These are phyloP conservation scores for Geotrichum bryndzae DNA, from an alignment of 1,139 yeast species.

Conservation along the genomic window DNA sequence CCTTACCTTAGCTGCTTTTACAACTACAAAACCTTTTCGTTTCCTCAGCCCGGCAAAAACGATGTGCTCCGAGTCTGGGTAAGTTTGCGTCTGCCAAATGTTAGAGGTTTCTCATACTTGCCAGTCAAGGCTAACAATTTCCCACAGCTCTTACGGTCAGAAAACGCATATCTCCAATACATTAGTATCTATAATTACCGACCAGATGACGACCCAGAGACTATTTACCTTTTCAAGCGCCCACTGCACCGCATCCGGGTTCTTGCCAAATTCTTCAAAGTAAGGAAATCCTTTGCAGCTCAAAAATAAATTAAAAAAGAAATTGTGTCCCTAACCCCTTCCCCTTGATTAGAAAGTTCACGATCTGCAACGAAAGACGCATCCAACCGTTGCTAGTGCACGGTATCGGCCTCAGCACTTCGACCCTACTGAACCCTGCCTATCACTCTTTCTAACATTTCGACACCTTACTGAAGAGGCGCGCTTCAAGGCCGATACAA, in stretches of 20 bases:
- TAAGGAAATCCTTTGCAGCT: constrained; percentile 5
- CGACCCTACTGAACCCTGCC: background rate
- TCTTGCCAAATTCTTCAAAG: constrained; percentile 30
- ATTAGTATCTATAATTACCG: constrained; percentile 33
- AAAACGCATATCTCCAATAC: constrained; percentile 24
- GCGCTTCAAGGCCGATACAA: constrained; percentile 22
- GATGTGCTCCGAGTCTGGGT: constrained; percentile 5
- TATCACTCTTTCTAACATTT: background rate
- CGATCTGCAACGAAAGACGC: background rate
- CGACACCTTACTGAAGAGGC: constrained; percentile 22
- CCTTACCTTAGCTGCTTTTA: constrained; percentile 4
- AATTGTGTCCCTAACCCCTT: background rate
- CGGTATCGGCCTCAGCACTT: background rate
- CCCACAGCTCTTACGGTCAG: constrained; percentile 1
- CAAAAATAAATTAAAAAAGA: background rate
- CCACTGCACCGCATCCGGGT: constrained; percentile 40
- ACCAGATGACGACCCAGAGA: constrained; percentile 35
- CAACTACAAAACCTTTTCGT: background rate
- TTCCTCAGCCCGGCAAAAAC: background rate
- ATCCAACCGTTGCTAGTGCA: background rate
- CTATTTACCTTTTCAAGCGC: constrained; percentile 36
- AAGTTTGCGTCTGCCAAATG: background rate
- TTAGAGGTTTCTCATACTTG: background rate
- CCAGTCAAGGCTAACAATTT: background rate
- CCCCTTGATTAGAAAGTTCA: constrained; percentile 1